phyloP scores from a whole-genome alignment of 257 asterid genomes.

The Hygrophila difformis region DNA sequence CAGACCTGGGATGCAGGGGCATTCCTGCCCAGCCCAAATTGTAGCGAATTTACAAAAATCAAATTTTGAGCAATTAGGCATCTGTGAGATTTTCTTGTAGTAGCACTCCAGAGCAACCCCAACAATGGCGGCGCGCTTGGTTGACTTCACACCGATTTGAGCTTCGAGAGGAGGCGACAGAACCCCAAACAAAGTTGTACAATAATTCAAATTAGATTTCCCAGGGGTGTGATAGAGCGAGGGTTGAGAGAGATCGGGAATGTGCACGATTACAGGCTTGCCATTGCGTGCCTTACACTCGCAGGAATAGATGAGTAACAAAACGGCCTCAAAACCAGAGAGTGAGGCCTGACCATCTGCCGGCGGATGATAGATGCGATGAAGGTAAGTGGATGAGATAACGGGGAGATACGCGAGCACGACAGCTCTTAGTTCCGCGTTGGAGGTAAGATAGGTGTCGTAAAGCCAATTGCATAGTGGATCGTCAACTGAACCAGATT shows the following conservation, averaged over 20 bases:
- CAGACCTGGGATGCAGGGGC: conserved; percentile 70
- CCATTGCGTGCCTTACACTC: conserved; percentile 78
- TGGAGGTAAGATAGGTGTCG: conserved; percentile 72
- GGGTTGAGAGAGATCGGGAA: conserved; percentile 88
- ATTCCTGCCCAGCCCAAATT: conserved; percentile 79
- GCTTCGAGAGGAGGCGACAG: conserved; percentile 73
- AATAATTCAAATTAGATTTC: conserved; percentile 23
- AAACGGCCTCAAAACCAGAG: conserved; percentile 89
- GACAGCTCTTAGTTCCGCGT: conserved; percentile 74
- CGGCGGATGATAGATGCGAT: conserved; percentile 49
- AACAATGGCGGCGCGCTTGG: conserved; percentile 81
- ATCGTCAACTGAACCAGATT: conserved; percentile 71
- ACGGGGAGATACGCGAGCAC: conserved; percentile 74
- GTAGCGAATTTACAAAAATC: conserved; percentile 62
- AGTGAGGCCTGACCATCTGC: conserved; percentile 33
- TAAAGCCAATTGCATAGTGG: conserved; percentile 91
- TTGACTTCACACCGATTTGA: conserved; percentile 81
- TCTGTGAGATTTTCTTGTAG: conserved; percentile 76
- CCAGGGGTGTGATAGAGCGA: conserved; percentile 80
- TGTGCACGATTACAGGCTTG: conserved; percentile 51
- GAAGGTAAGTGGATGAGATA: conserved; percentile 50
- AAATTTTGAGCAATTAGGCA: conserved; percentile 85
- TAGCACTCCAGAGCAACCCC: conserved; percentile 84
- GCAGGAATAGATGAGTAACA: conserved; percentile 57
- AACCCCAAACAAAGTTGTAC: conserved; percentile 39